Evolutionary conservation across 1,139 yeast genomes (phyloP).

Genomic region (Wickerhamiella pararugosa): DNA sequence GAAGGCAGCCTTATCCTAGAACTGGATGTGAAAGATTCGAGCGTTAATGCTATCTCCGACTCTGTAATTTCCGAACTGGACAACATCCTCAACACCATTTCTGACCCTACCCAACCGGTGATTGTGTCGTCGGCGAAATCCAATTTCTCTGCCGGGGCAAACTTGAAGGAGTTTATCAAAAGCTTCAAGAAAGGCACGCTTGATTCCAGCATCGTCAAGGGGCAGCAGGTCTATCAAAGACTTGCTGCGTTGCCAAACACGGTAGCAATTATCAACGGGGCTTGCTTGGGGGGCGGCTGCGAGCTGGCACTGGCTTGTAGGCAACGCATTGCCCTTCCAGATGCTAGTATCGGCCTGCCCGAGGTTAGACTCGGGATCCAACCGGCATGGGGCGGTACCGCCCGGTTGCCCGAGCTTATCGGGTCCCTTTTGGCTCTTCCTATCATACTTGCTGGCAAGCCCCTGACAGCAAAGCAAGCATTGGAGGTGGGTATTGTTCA

Average conservation of each 20-base stretch:
- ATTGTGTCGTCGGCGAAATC: constrained; percentile 1
- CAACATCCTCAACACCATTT: background rate
- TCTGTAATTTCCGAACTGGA: background rate
- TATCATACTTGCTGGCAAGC: constrained; percentile 3
- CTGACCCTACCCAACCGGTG: background rate
- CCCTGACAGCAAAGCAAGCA: background rate
- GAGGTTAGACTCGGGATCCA: constrained; percentile 5
- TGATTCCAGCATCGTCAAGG: background rate
- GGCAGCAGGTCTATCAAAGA: background rate
- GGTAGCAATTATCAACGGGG: constrained; percentile 3
- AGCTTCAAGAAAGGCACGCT: background rate
- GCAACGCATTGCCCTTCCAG: background rate
- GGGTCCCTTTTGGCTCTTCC: constrained; percentile 4
- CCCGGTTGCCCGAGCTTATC: constrained; percentile 3
- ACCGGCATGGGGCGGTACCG: constrained; percentile 6
- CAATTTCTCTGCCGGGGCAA: constrained; percentile 2
- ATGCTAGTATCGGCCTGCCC: constrained; percentile 1
- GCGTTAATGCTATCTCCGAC: background rate
- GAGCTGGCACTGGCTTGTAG: constrained; percentile 6
- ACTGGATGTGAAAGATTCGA: background rate
- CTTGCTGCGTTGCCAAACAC: constrained; percentile 1
- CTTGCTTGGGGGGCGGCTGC: constrained; percentile 4
- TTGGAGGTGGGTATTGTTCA: constrained; percentile 1
- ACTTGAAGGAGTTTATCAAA: background rate
- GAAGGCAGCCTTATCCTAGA: constrained; percentile 1